phyloP scores from a whole-genome alignment of 1,139 yeast species.

The Lodderomyces oxycetoniae region DNA sequence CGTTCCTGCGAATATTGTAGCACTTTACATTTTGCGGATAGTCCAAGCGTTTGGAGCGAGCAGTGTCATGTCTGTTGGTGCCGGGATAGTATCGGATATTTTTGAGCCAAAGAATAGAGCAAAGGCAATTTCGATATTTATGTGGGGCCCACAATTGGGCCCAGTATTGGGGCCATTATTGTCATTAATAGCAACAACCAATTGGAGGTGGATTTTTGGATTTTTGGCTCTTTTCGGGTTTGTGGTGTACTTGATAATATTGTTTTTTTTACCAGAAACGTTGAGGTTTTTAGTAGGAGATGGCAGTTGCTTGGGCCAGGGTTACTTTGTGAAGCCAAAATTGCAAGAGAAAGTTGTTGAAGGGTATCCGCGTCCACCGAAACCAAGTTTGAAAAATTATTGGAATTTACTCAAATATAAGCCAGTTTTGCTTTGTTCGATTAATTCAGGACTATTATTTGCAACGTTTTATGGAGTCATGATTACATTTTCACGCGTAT shows the following conservation, averaged over 20 bases:
- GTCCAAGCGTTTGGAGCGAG: constrained; percentile 56
- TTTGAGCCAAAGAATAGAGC: constrained; percentile 46
- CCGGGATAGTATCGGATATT: constrained; percentile 53
- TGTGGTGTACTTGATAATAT: constrained; percentile 33
- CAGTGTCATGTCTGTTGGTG: constrained; percentile 51
- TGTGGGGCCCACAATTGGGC: constrained; percentile 59
- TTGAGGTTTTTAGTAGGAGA: constrained; percentile 52
- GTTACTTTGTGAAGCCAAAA: constrained; percentile 26
- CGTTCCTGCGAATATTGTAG: constrained; percentile 44
- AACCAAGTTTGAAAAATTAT: constrained; percentile 37
- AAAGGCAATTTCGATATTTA: constrained; percentile 47
- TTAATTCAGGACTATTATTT: constrained; percentile 49
- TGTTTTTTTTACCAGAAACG: constrained; percentile 51
- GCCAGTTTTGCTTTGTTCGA: constrained; percentile 46
- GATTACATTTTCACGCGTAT: constrained; percentile 44
- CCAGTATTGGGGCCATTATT: constrained; percentile 54
- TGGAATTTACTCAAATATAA: constrained; percentile 33
- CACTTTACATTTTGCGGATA: constrained; percentile 40
- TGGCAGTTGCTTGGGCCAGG: constrained; percentile 27
- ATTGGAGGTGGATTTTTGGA: constrained; percentile 59
- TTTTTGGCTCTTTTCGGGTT: constrained; percentile 44
- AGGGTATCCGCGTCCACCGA: constrained; percentile 46
- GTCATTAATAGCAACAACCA: constrained; percentile 32
- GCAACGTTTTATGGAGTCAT: constrained; percentile 54
- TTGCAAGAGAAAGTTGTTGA: constrained; percentile 26